Base-by-base conservation (phyloP, 2,329 filamentous ascomycete species). In the Diaporthe humulicola region DNA sequence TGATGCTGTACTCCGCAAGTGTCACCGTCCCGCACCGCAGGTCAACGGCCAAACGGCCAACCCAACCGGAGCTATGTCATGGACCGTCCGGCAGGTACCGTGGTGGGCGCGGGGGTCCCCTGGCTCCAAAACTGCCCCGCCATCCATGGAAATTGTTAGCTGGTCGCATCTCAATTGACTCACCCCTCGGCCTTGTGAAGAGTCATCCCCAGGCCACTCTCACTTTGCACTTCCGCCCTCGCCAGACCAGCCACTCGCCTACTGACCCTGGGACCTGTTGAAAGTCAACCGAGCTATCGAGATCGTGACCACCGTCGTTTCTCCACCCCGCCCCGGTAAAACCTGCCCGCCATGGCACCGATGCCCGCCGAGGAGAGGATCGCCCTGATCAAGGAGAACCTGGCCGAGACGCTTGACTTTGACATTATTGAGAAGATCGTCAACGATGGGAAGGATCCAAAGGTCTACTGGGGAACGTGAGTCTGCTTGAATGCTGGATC, bases 341-440 rank as follows among this genome's bases (percentile, higher is more conserved):
- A 52, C 14, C 42, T 71, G 48, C 66, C 82, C 87, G 89, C 89
- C 84, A 90, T 90, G 70, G 87, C 85, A 77, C 85, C 86, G 88
- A 91, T 91, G 81, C 90, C 75, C 66, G 52, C 75, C 33, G 74
- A 74, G 38, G 74, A 95, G 84, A 92, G 92, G 83, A 88, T 96
- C 79, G 88, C 88, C 73, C 89, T 98, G 81, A 97, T 98, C 86
- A 91, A 89, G 76, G 91, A 93, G 82, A 97, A 97, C 84, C 88
- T 97, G 75, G 91, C 93, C 76, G 95, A 98, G 87, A 87, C 95
- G 67, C 89, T 98, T 76, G 96, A 97, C 81, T 92, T 92, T 33
- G 95, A 98, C 81, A 95, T 97, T 77, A 93, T 97, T 81, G 91
- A 95, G 82, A 88, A 91, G 60, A 89, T 96, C 77, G 84, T 93